phyloP scores from a whole-genome alignment of 768 basidiomycete species.

The Mycena epipterygia region DNA sequence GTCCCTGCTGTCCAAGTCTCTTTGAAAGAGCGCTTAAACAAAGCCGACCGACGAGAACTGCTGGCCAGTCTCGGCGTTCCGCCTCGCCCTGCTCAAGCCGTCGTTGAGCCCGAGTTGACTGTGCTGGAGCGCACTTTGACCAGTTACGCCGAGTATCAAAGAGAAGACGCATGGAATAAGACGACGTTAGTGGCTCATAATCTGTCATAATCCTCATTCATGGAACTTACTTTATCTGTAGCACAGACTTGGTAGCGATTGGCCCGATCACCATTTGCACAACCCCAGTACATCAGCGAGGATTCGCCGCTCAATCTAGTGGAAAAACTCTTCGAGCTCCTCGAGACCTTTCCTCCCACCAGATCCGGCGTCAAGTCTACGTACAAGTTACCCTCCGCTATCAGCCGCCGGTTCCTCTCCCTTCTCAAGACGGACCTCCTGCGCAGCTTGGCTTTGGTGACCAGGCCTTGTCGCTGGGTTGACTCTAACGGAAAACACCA shows the following conservation, averaged over 20 bases:
- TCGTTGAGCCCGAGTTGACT: constrained; percentile 25
- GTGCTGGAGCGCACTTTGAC: constrained; percentile 31
- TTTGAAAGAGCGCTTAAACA: constrained; percentile 21
- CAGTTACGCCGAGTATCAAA: constrained; percentile 20
- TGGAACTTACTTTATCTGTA: not conserved
- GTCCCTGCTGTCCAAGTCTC: constrained; percentile 34
- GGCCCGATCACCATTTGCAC: constrained; percentile 31
- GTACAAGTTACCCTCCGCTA: constrained; percentile 23
- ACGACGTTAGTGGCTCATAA: constrained; percentile 28
- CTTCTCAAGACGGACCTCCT: constrained; percentile 30
- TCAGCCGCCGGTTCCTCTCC: constrained; percentile 26
- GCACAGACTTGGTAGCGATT: constrained; percentile 28
- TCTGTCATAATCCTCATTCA: constrained; percentile 15
- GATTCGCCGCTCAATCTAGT: constrained; percentile 32
- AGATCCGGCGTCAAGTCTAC: constrained; percentile 14
- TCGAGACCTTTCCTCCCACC: constrained; percentile 28
- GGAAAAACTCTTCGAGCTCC: constrained; percentile 35
- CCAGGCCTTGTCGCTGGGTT: constrained; percentile 22
- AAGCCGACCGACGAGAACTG: constrained; percentile 19
- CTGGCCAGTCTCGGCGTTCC: constrained; percentile 24
- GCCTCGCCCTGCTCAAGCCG: not conserved
- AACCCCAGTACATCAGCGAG: constrained; percentile 27
- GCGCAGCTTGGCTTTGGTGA: constrained; percentile 33
- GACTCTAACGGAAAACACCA: constrained; percentile 18
- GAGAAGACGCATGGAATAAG: constrained; percentile 33